phyloP scores from a whole-genome alignment of 306 rosid species.

The Casuarina equisetifolia region DNA sequence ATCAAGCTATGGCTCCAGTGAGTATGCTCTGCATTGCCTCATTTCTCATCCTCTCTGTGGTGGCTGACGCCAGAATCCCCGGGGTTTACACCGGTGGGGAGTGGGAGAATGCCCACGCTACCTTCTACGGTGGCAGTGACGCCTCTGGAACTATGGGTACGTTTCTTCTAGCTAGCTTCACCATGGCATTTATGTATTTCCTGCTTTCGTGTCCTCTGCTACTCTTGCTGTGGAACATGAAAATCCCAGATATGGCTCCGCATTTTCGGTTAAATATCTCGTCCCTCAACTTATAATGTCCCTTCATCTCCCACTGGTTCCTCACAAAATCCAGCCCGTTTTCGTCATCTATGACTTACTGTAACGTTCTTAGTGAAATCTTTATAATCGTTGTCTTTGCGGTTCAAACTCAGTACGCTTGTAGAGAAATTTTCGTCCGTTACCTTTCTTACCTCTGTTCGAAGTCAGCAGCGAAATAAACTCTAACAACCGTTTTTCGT shows the following conservation, averaged over 20 bases:
- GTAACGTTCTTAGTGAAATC: not conserved
- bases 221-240: not conserved
- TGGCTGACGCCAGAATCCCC: constrained; percentile 67
- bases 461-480: not conserved
- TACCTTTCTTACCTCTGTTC: not conserved
- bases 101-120: constrained; percentile 89
- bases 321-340: not conserved
- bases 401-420: not conserved
- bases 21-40: constrained; percentile 50
- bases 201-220: not conserved
- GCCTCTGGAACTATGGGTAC: constrained; percentile 99
- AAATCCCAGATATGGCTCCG: not conserved
- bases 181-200: not conserved
- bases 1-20: constrained; percentile 42
- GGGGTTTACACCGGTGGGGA: constrained; percentile 69
- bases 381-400: not conserved
- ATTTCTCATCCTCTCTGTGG: constrained; percentile 39
- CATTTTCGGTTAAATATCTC: not conserved
- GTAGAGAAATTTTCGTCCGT: not conserved
- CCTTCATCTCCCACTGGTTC: not conserved
- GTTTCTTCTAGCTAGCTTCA: not conserved
- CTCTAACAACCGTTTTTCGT: not conserved
- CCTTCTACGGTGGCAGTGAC: constrained; percentile 97
- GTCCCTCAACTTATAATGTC: not conserved
- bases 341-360: not conserved